Evolutionary conservation across 805 yeast species (phyloP).

Genomic region (Starmerella bombi): DNA sequence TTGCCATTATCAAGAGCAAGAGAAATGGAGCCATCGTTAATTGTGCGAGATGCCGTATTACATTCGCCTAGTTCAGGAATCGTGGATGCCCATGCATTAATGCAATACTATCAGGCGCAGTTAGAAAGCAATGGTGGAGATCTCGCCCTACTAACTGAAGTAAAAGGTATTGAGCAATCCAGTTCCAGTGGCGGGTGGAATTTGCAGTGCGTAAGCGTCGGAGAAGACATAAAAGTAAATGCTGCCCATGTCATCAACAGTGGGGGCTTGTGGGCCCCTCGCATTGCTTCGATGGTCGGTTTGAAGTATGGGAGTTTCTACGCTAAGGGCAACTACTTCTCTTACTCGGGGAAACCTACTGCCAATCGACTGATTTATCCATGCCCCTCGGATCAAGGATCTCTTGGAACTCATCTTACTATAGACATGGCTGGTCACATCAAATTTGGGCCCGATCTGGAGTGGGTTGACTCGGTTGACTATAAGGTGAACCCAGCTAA

Average conservation of each 20-base stretch:
- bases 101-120: slow-evolving; percentile 42
- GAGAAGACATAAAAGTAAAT: slow-evolving; percentile 23
- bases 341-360: slow-evolving; percentile 38
- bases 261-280: slow-evolving; percentile 68
- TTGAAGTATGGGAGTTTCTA: slow-evolving; percentile 47
- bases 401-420: slow-evolving; percentile 80
- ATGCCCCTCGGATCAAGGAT: slow-evolving; percentile 57
- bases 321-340: slow-evolving; percentile 77
- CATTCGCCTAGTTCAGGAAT: slow-evolving; percentile 78
- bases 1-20: slow-evolving; percentile 36
- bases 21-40: slow-evolving; percentile 50
- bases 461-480: slow-evolving; percentile 44
- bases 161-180: slow-evolving; percentile 31
- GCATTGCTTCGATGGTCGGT: slow-evolving; percentile 53
- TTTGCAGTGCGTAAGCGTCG: slow-evolving; percentile 18
- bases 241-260: slow-evolving; percentile 54
- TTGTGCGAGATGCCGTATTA: slow-evolving; percentile 47
- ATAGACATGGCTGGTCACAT: slow-evolving; percentile 68
- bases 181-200: slow-evolving; percentile 12
- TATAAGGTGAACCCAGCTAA: slow-evolving; percentile 29
- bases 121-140: slow-evolving; percentile 53
- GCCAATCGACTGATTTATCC: slow-evolving; percentile 59
- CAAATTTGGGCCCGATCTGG: slow-evolving; percentile 79
- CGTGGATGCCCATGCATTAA: slow-evolving; percentile 63
- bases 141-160: slow-evolving; percentile 48